Evolutionary conservation across 2,329 filamentous ascomycete genomes (phyloP), one percentile per base, ranked within the genome.

Genomic region (Fusarium annulatum): DNA sequence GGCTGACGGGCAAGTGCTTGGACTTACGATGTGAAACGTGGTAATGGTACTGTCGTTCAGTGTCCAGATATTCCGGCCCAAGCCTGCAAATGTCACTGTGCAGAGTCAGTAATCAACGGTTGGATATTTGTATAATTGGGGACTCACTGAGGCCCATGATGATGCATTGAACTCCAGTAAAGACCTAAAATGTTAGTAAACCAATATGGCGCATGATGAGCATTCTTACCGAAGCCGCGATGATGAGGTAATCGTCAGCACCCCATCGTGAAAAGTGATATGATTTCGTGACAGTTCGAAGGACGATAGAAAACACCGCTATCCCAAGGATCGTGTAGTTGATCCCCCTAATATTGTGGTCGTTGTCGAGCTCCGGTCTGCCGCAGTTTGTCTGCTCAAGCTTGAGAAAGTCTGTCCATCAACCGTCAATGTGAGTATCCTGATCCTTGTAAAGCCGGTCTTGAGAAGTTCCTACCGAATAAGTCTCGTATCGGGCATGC

Each of bases 1-100:
- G 0, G 0, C 6, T 14, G 0, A 1, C 0, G 7, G 3, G 2
- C 15, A 2, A 10, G 5, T 36, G 0, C 4, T 2, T 19, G 0
- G 11, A 34, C 64, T 51, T 51, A 66, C 64, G 8, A 66, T 59
- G 5, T 51, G 28, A 14, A 67, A 67, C 3, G 4, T 19, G 4
- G 64, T 67, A 5, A 57, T 51, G 3, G 42, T 59, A 4, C 14
- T 19, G 12, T 66, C 36, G 2, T 9, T 38, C 0, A 66, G n/a
- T 0, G 38, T 67, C 64, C 64, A 67, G 0, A 65, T 66, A n/a
- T 67, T 48, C 4, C 55, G 33, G 0, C 64, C 61, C 10, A 67
- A 3, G 0, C 64, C 64, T 0, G 12, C 33, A 18, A 39, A 65
- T 8, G 64, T 67, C 64, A 67, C 64, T 67, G 8, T 2, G 7